phyloP scores from a whole-genome alignment of 2,329 filamentous ascomycete genomes.

The Monilinia vaccinii-corymbosi region DNA sequence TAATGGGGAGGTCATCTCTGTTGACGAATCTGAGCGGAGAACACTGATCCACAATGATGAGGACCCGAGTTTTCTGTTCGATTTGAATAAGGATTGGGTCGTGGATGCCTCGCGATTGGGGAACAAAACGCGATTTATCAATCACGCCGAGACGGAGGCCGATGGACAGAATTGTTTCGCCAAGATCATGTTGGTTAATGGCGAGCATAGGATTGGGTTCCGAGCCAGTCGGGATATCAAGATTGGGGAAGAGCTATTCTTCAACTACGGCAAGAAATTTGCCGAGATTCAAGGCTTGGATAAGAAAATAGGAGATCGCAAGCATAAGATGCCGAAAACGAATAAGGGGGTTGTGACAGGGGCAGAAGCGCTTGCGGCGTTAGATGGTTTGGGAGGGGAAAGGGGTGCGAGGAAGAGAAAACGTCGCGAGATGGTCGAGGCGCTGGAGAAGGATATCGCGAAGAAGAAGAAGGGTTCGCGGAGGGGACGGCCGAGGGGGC shows the following conservation, averaged over 20 bases:
- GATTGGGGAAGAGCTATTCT: conserved; percentile 69
- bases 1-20: conserved; percentile 60
- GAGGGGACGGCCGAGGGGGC: conserved; percentile 2
- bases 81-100: conserved; percentile 39
- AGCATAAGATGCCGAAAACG: conserved; percentile 11
- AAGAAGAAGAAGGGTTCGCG: conserved; percentile 1
- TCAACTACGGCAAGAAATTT: conserved; percentile 68
- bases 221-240: conserved; percentile 57
- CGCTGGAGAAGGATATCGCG: conserved; percentile 1
- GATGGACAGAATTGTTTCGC: conserved; percentile 54
- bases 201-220: conserved; percentile 68
- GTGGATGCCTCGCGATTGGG: conserved; percentile 69
- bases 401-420: conserved; percentile 9
- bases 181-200: conserved; percentile 63
- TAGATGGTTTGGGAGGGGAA: conserved; percentile 18
- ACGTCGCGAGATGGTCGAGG: not conserved
- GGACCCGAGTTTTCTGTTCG: conserved; percentile 40
- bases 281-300: conserved; percentile 43
- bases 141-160: conserved; percentile 59
- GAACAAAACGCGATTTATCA: conserved; percentile 77
- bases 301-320: conserved; percentile 32
- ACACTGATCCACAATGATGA: conserved; percentile 31
- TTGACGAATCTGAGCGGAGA: conserved; percentile 24
- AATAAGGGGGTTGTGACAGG: conserved; percentile 19
- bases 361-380: conserved; percentile 18